Conservation (phyloP, 1,139 yeast species). For the Nadsonia commutata region DNA sequence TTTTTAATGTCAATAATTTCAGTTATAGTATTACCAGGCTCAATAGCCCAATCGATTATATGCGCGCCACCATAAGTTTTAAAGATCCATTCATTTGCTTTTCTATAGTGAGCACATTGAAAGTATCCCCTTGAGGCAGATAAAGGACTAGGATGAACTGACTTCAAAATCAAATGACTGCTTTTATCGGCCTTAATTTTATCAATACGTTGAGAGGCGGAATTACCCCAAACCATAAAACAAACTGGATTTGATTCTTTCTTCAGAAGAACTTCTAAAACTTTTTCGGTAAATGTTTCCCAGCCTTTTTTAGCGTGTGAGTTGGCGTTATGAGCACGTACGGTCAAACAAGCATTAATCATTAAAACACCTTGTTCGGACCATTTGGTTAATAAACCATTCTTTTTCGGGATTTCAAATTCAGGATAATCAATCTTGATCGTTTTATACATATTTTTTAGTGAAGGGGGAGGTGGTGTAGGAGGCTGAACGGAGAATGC, state of each 20-base stretch:
- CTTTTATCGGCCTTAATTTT: constrained; percentile 23
- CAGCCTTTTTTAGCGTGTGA: constrained; percentile 88
- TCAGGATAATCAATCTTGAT: constrained; percentile 58
- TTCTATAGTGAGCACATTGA: constrained; percentile 51
- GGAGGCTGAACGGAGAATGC: constrained; percentile 87
- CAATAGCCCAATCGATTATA: constrained; percentile 51
- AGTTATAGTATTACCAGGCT: constrained; percentile 52
- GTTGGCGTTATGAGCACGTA: constrained; percentile 84
- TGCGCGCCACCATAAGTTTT: constrained; percentile 30
- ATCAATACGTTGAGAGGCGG: constrained; percentile 65
- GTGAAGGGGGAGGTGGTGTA: constrained; percentile 78
- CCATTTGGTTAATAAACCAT: constrained; percentile 72
- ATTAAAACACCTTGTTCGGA: constrained; percentile 77
- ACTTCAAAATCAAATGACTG: constrained; percentile 36
- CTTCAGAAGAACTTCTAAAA: constrained; percentile 37
- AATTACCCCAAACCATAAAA: constrained; percentile 87
- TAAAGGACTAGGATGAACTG: constrained; percentile 92
- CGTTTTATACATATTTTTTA: constrained; percentile 75
- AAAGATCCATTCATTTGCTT: constrained; percentile 63
- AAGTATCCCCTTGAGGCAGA: constrained; percentile 82
- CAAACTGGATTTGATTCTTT: constrained; percentile 40
- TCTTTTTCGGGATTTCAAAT: constrained; percentile 38
- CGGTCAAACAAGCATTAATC: constrained; percentile 82
- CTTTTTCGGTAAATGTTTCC: constrained; percentile 77
- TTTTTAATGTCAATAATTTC: constrained; percentile 10